Evolutionary conservation across 495 filamentous ascomycete species (phyloP), one percentile per base, ranked within the genome.

Genomic region (Xylaria venustula): DNA sequence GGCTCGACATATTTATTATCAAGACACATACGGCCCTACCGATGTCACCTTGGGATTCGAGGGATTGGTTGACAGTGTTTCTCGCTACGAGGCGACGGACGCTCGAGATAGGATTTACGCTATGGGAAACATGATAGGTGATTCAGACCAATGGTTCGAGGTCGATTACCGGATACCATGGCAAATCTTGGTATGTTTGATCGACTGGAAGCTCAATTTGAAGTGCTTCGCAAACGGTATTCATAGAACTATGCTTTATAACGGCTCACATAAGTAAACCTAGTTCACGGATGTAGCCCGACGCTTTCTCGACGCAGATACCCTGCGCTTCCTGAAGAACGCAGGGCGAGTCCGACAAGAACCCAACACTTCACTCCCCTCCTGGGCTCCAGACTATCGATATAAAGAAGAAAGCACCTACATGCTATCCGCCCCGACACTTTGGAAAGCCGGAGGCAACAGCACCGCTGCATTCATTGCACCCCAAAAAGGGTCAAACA

Each of bases 271-370:
- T n/a, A n/a, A 0, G 3, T 34, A n/a, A 8, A 37, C 17, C 9
- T n/a, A 60, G 42, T 65, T 59, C 20, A 14, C 59, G 17, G 63
- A 65, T 28, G 63, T 65, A n/a, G 54, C 63, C 7, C 58, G 54
- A 15, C 47, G 54, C 17, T 62, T 62, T 15, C 15, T 65, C 12
- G 47, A 65, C 15, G 53, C 47, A 2, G 63, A 56, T 40, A 56
- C 47, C 3, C 45, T 65, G 11, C 52, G 54, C 3, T 65, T 65
- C 42, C 42, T 62, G 22, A 58, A 50, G 25, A 62, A 52, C 7
- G 63, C 63, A 12, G 59, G 59, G 1, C 59, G 48, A 15, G 48
- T 34, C 26, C 58, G 54, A 36, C 59, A 60, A 1, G 47, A 59
- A 32, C 17, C 54, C 0, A 40, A 20, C 19, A 47, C 48, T 6